Conservation (phyloP, 148 eudicot species). For the Drosera capensis region DNA sequence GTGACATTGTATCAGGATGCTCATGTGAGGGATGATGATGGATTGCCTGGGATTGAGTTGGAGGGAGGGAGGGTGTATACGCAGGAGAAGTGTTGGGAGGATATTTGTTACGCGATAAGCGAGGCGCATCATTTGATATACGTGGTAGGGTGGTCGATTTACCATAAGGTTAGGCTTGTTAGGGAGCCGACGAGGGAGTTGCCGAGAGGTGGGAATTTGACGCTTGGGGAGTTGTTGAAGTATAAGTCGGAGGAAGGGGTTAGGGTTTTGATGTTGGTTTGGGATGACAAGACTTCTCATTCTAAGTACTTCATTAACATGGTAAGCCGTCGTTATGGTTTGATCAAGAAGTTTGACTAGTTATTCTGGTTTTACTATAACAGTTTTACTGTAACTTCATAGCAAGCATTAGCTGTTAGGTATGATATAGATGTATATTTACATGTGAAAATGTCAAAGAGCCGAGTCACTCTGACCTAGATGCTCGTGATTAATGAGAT, state of each 20-base stretch:
- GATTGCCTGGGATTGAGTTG: conserved; percentile 40
- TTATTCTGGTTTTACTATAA: no score
- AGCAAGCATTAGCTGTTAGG: no score
- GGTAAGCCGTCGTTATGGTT: no score
- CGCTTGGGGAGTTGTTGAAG: conserved; percentile 74
- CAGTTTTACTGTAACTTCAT: no score
- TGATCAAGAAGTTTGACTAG: no score
- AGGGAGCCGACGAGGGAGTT: conserved; percentile 77
- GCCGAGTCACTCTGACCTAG: no score
- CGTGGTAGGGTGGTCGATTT: conserved; percentile 85
- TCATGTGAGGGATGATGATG: conserved; percentile 22
- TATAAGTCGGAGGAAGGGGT: conserved; percentile 98
- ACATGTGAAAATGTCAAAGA: no score
- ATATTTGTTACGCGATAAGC: conserved; percentile 61
- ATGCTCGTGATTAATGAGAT: no score
- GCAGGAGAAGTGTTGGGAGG: conserved; percentile 74
- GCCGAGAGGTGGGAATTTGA: conserved; percentile 85
- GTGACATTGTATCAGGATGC: conserved; percentile 80
- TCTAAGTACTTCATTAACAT: conserved; percentile 45
- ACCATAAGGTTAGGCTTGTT: conserved; percentile 59
- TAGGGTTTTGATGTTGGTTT: conserved; percentile 67
- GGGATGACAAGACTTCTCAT: conserved; percentile 98
- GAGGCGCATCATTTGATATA: conserved; percentile 93
- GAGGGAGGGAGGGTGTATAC: conserved; percentile 35
- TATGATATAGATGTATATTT: no score